Base-by-base conservation (phyloP, 495 filamentous ascomycete species). In the Neurospora discreta region DNA sequence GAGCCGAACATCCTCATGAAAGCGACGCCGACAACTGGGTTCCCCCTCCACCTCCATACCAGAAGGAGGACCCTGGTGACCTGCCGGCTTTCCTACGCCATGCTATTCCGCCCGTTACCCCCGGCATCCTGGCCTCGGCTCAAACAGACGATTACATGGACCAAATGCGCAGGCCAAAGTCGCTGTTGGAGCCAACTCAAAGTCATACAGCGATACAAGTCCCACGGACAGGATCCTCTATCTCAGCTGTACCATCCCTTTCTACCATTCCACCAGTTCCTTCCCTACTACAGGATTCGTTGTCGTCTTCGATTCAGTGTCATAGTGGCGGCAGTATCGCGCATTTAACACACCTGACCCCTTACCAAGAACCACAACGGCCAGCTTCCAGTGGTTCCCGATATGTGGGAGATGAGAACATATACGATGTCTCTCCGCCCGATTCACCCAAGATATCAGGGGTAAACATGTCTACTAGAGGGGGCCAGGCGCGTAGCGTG, bases 1-100 rank as follows among this genome's bases (percentile, higher is more conserved):
- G 89, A 41, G 82, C 86, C 20, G 86, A 92, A 71, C 86, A 91
- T 72, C 93, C 93, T 13, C 92, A 96, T 80, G 93, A 96, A 79
- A 94, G 91, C 72, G 92, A 97, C 77, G 93, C 93, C 5, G 94
- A 97, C 74, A 92, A 94, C 73, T 97, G 94, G 94, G 92, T 94
- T 8, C 92, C 94, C 30, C 94, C 94, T 0, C 94, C 94, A n/a
- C 94, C 94, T 15, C 92, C 93, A 9, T 97, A 97, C 75, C 87
- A 89, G 23, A 88, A 87, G 16, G 89, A 93, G 16, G 84, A 91
- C 39, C 90, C 92, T 7, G 84, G 80, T 20, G 85, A 85, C 68
- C 69, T 83, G 30, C 86, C 86, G 13, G 79, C 78, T 11, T 86
- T 85, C 70, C 72, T 86, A n/a, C 82, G 84, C 23, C 78, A 82